Base-by-base conservation (phyloP, 2,329 filamentous ascomycete species). In the Emergomyces orientalis region DNA sequence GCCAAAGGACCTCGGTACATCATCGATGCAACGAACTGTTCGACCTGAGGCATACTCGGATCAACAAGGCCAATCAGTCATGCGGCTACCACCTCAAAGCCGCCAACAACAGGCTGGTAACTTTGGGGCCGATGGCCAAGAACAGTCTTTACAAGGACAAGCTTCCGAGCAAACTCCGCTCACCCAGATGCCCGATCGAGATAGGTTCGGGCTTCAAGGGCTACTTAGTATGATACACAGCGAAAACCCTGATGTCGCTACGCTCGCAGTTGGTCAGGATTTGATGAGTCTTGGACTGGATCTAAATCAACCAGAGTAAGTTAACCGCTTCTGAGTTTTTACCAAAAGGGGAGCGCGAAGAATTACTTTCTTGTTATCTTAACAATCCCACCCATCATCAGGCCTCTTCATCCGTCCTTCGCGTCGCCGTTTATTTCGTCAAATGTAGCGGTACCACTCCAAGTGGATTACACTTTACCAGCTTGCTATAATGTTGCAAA, bases 401-500 rank as follows among this genome's bases (percentile, higher is more conserved):
- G 81, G 64, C 84, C 85, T 34, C 73, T 88, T 54, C 83, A 86
- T 70, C 81, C 83, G n/a, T 84, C 82, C 1, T 88, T 87, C 70
- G 81, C 83, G 32, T 84, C 83, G 3, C 84, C 85, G 7, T 88
- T 87, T 68, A 83, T 84, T 59, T 81, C 84, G 54, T 78, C 80
- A 30, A 76, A 76, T 68, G 80, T 81, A 65, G 81, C 80, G 52
- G 81, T 83, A 27, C 82, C 84, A 22, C 76, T 86, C 54, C 82
- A 88, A 68, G 84, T 85, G 25, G 84, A 87, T 65, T 88, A 85
- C 72, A 80, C 78, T 11, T 76, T 88, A 11, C 86, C 86, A 4
- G 76, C 79, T 47, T 87, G 85, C 64, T 88, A 88, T 71, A 84
- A 80, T 13, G 86, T 88, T 11, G 82, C 81, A 62, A 88, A 88